phyloP scores from a whole-genome alignment of 495 filamentous ascomycete genomes.

The Pseudomonodictys pantanalensis region DNA sequence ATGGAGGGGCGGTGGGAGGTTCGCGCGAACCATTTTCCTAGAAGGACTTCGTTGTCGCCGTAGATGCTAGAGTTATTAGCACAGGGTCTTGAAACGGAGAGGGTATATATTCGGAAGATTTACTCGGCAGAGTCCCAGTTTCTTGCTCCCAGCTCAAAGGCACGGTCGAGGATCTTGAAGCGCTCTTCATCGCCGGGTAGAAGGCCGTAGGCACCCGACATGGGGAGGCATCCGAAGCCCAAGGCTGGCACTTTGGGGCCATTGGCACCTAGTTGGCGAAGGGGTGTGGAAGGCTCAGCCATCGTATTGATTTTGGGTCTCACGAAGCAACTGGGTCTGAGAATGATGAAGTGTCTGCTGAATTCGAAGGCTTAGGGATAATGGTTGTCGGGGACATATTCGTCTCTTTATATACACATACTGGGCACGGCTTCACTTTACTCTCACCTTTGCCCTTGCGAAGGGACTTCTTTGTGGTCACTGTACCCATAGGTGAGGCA shows the following conservation, averaged over 20 bases:
- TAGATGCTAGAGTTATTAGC: slow-evolving; percentile 29
- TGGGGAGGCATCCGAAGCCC: slow-evolving; percentile 55
- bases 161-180: slow-evolving; percentile 53
- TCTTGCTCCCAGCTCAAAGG: slow-evolving; percentile 52
- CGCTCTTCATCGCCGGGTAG: slow-evolving; percentile 46
- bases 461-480: no score
- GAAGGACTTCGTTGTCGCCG: slow-evolving; percentile 52
- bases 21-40: slow-evolving; percentile 57
- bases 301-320: slow-evolving; percentile 4
- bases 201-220: slow-evolving; percentile 46
- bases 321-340: not conserved
- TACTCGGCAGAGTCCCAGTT: slow-evolving; percentile 63
- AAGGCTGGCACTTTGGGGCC: slow-evolving; percentile 52
- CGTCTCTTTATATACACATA: no score
- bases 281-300: slow-evolving; percentile 1
- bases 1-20: slow-evolving; percentile 54
- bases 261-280: slow-evolving; percentile 48
- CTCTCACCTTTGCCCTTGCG: no score
- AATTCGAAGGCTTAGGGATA: no score
- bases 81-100: not conserved
- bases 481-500: no score
- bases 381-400: no score
- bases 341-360: no score
- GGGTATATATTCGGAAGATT: not conserved
- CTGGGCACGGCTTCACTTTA: no score